Percentiles rank a stretch among this genome's conserved stretches.
These are phyloP conservation scores for Ulota crispa DNA, from an alignment of 225 moss, liverwort and hornwort genomes.

Conservation along the genomic window DNA sequence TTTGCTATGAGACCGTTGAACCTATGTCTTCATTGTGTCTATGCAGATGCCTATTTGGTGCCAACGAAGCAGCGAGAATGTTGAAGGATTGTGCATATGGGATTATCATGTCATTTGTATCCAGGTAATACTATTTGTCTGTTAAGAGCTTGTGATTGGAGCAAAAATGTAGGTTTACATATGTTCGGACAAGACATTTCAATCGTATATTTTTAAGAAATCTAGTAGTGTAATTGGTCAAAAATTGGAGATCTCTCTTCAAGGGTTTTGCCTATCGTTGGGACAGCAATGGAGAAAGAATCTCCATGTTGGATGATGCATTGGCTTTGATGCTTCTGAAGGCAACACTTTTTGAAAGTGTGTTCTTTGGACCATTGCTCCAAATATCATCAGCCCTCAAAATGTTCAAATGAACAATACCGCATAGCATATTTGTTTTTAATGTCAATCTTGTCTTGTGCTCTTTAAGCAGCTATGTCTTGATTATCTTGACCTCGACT, in stretches of 20 bases:
- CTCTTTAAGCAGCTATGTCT: neutral
- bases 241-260: neutral
- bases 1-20: neutral
- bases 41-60: constrained; percentile 55
- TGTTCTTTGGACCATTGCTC: neutral
- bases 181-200: neutral
- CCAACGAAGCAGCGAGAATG: constrained; percentile 43
- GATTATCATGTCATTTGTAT: constrained; percentile 70
- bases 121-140: constrained; percentile 35
- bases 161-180: neutral
- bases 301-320: neutral
- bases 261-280: neutral
- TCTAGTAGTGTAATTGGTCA: neutral
- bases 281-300: neutral
- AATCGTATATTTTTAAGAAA: neutral
- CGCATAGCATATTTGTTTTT: neutral
- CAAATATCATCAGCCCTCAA: neutral
- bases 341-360: neutral
- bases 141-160: neutral
- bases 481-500: neutral
- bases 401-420: neutral
- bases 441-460: neutral
- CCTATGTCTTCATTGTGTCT: neutral
- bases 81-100: constrained; percentile 49
- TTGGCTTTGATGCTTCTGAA: neutral